Base-by-base conservation (phyloP, 2,329 filamentous ascomycete genomes). In the Claviceps arundinis region DNA sequence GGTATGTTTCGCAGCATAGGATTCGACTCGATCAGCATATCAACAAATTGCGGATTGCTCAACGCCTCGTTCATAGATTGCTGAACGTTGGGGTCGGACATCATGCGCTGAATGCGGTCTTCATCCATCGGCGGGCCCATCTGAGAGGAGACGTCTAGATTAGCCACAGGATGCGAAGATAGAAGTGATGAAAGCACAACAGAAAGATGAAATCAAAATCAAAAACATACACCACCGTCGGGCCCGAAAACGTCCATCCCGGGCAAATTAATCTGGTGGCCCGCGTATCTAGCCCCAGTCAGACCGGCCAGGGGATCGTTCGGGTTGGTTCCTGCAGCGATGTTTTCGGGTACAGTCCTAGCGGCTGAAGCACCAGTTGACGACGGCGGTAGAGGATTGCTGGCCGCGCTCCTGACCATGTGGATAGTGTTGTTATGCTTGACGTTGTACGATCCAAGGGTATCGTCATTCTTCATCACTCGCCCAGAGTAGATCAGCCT, bases 401-500 rank as follows among this genome's bases (percentile, higher is more conserved):
- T 96, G 55, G 87, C 87, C 45, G 93, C 91, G 65, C 89, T 94
- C 75, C 95, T 96, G 62, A 98, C 93, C 62, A 98, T 80, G 68
- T 98, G 93, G 60, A 98, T 82, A 17, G 91, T 97, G 69, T 97
- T 93, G 57, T 90, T 89, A 58, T 88, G 78, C 76, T 96, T 96
- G 69, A 98, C 90, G 75, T 96, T 97, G 74, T 94, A 94, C 52
- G 81, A 81, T 57, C 77, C 81, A 44, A 98, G 73, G 0, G 86
- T 84, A 61, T 98, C 91, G 54, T 85, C 82, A 67, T 98, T 93
- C 74, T 97, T 98, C 73, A 98, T 82, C 55, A 98, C 91, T 55
- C 91, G 85, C 50, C 93, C 93, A 5, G 91, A 96, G 75, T 97
- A 98, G 71, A 98, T 98, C 57, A 98, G 77, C 55, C 93, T 87